These are phyloP conservation scores for Chamaecyparis obtusa DNA, from an alignment of 75 land plant species.

Conservation along the genomic window DNA sequence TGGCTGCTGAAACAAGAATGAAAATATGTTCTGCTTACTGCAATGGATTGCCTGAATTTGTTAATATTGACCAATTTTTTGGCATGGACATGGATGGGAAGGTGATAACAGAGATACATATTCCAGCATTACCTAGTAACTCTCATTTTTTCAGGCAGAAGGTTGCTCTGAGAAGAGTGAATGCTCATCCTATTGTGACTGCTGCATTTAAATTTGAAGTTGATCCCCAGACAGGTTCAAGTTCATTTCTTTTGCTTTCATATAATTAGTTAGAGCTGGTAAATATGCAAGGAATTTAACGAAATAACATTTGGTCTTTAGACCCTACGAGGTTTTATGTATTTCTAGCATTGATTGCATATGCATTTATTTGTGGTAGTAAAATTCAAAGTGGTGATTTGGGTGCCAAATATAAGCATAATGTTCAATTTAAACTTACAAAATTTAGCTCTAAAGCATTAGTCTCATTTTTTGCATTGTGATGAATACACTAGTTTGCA, in stretches of 20 bases:
- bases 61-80: conserved; percentile 25
- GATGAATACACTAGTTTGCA: not conserved
- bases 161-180: conserved; percentile 37
- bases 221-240: conserved; percentile 20
- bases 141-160: conserved; percentile 21
- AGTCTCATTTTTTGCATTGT: not conserved
- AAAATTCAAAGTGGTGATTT: not conserved
- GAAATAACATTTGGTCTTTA: not conserved
- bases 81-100: conserved; percentile 15
- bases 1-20: conserved; percentile 32
- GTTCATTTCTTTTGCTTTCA: not conserved
- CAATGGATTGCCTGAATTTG: conserved; percentile 3
- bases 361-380: not conserved
- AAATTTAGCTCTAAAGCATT: not conserved
- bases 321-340: not conserved
- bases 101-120: conserved; percentile 29
- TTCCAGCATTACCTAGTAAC: conserved; percentile 15
- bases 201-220: conserved; percentile 39
- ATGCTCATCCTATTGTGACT: conserved; percentile 38
- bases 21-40: conserved; percentile 13
- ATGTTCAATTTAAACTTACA: not conserved
- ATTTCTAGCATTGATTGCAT: not conserved
- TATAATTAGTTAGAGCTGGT: not conserved
- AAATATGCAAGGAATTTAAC: not conserved
- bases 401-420: not conserved